Base-by-base conservation (phyloP, 2,329 filamentous ascomycete species). In the Colletotrichum echinochloae region DNA sequence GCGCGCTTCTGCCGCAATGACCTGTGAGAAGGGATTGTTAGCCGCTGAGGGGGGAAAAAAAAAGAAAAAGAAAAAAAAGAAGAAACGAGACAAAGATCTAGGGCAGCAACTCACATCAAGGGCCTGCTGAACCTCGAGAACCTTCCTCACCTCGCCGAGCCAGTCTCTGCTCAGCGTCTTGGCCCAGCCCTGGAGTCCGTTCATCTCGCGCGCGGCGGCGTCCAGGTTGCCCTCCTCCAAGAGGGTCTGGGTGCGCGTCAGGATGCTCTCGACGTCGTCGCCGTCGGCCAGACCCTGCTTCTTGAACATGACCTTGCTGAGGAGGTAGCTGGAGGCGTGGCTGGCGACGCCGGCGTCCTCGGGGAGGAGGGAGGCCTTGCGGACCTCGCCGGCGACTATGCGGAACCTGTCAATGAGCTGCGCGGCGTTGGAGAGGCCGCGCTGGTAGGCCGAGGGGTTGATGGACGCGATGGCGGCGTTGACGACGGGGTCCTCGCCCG, bases 391-490 rank as follows among this genome's bases (percentile, higher is more conserved):
- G 2, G 96, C 94, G 20, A 99, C 96, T 60, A 94, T 92, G 52
- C 96, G 91, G 91, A 99, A 99, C 73, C 96, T 92, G 82, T 99
- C 96, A 75, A 98, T 93, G 41, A 99, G 89, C 81, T 97, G 93
- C 28, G 94, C 87, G 0, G 93, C 86, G 18, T 92, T 94, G 30
- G 94, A 90, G 68, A 99, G 91, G 70, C 96, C 96, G 66, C 92
- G 92, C 83, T 98, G 96, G 85, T 99, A 99, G 26, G 96, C 94
- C 14, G 89, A 85, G 3, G 96, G 96, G 85, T 97, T 97, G 82
- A 99, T 97, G 37, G 94, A 97, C n/a, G 93, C 92, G 76, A 99
- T 97, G 70, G 96, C 96, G 5, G 95, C 95, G 75, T 94, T 91
- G 71, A 99, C 94, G 7, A 98, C 92, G 1, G 93, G 85, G 79